These are phyloP conservation scores for Melanopsichium pennsylvanicum DNA, from an alignment of 1,284 basidiomycete species.

Conservation along the genomic window DNA sequence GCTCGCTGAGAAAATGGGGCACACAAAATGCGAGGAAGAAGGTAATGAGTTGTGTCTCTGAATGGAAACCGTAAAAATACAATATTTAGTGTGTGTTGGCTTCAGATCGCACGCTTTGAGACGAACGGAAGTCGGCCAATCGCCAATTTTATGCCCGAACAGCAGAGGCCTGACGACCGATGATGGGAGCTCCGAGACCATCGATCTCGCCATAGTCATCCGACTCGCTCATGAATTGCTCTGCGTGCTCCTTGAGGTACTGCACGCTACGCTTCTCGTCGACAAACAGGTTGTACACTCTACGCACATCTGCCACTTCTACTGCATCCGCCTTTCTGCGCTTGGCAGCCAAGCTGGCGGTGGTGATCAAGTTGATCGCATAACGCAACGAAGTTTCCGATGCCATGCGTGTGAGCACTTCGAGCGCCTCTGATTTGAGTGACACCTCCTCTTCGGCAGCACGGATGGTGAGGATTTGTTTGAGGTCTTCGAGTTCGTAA, in stretches of 20 bases:
- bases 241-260: slow-evolving; percentile 83
- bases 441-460: slow-evolving; percentile 95
- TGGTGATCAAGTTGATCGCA: slow-evolving; percentile 89
- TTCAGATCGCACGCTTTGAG: slow-evolving; percentile 5
- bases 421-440: slow-evolving; percentile 77
- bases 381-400: slow-evolving; percentile 79
- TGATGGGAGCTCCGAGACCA: slow-evolving; percentile 31
- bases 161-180: slow-evolving; percentile 22
- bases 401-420: slow-evolving; percentile 84
- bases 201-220: slow-evolving; percentile 49
- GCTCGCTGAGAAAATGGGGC: too few species aligned
- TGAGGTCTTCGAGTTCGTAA: slow-evolving; percentile 84
- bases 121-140: not conserved
- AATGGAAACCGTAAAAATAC: slow-evolving; percentile 39
- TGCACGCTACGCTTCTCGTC: slow-evolving; percentile 94
- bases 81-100: not conserved
- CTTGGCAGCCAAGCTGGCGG: slow-evolving; percentile 80
- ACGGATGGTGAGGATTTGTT: slow-evolving; percentile 91
- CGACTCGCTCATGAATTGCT: slow-evolving; percentile 70
- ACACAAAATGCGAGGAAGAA: not conserved
- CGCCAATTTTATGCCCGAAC: slow-evolving; percentile 5
- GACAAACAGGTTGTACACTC: slow-evolving; percentile 82
- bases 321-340: slow-evolving; percentile 79
- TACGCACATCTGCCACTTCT: slow-evolving; percentile 81
- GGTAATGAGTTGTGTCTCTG: not conserved